phyloP scores from a whole-genome alignment of 352 stramenopile genomes.

The Elongisporangium anandrum region DNA sequence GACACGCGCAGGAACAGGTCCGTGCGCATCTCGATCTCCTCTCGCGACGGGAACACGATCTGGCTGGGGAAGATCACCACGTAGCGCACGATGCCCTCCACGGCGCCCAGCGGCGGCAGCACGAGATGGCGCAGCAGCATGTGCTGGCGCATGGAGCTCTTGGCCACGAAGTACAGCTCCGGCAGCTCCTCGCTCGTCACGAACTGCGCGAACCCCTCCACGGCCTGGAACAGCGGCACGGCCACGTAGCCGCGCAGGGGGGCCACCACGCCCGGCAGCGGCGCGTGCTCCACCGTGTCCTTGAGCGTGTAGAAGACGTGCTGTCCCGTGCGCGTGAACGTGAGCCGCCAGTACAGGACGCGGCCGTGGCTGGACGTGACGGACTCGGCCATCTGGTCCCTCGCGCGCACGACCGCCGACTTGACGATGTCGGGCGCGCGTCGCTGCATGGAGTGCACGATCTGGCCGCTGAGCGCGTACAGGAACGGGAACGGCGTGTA shows the following conservation, averaged over 20 bases:
- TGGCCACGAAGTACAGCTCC: conserved; percentile 84
- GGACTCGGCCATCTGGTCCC: conserved; percentile 60
- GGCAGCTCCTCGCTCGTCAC: conserved; percentile 79
- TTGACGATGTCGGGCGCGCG: conserved; percentile 75
- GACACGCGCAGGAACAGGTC: conserved; percentile 74
- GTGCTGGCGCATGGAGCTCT: conserved; percentile 66
- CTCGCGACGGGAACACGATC: conserved; percentile 72
- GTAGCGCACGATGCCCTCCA: conserved; percentile 64
- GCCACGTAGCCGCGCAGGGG: conserved; percentile 53
- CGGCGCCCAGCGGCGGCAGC: conserved; percentile 55
- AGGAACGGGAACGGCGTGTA: conserved; percentile 84
- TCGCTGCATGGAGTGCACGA: conserved; percentile 68
- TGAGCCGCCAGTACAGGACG: conserved; percentile 56
- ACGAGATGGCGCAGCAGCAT: conserved; percentile 66
- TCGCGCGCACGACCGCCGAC: conserved; percentile 51
- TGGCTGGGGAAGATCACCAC: conserved; percentile 76
- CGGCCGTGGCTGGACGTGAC: conserved; percentile 42
- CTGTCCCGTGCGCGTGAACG: conserved; percentile 54
- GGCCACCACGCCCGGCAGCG: conserved; percentile 40
- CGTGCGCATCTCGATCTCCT: conserved; percentile 71
- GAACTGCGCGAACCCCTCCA: conserved; percentile 73
- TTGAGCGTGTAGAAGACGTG: conserved; percentile 70
- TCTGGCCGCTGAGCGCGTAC: conserved; percentile 54
- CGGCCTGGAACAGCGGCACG: conserved; percentile 57
- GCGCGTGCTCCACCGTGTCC: conserved; percentile 35